phyloP scores from a whole-genome alignment of 305 asterid genomes.

The Plantago coronopus region DNA sequence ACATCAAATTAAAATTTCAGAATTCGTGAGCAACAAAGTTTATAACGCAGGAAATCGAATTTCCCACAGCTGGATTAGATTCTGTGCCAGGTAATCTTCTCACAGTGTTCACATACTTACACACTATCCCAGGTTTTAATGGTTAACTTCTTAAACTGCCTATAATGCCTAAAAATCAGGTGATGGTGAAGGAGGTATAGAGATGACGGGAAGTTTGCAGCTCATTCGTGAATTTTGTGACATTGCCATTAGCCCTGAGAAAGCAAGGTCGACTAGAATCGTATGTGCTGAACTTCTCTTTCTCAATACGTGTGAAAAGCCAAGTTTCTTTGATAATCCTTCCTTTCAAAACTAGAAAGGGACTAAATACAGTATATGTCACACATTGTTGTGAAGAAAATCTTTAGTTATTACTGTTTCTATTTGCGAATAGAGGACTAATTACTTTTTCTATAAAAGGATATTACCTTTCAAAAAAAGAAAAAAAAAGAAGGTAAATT shows the following conservation, averaged over 20 bases:
- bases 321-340: too few relatives aligned
- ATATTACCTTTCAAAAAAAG: too few relatives aligned
- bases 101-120: background rate
- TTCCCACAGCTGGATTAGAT: constrained; percentile 83
- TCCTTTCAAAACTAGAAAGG: too few relatives aligned
- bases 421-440: too few relatives aligned
- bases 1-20: constrained; percentile 33
- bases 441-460: too few relatives aligned
- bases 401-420: too few relatives aligned
- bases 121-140: background rate
- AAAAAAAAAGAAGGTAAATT: too few relatives aligned
- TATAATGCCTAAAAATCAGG: constrained; percentile 38
- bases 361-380: too few relatives aligned
- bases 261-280: constrained; percentile 64
- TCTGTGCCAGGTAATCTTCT: constrained; percentile 74
- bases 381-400: too few relatives aligned
- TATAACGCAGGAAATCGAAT: constrained; percentile 91
- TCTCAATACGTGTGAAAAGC: too few relatives aligned
- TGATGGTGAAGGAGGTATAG: constrained; percentile 88
- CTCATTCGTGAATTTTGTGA: constrained; percentile 75
- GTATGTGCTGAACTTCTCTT: constrained; percentile 38
- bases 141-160: too few relatives aligned
- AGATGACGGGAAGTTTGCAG: constrained; percentile 86
- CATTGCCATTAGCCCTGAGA: constrained; percentile 54
- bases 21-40: constrained; percentile 67